These are phyloP conservation scores for Myxozyma lipomycoides DNA, from an alignment of 805 yeast species.

Conservation along the genomic window DNA sequence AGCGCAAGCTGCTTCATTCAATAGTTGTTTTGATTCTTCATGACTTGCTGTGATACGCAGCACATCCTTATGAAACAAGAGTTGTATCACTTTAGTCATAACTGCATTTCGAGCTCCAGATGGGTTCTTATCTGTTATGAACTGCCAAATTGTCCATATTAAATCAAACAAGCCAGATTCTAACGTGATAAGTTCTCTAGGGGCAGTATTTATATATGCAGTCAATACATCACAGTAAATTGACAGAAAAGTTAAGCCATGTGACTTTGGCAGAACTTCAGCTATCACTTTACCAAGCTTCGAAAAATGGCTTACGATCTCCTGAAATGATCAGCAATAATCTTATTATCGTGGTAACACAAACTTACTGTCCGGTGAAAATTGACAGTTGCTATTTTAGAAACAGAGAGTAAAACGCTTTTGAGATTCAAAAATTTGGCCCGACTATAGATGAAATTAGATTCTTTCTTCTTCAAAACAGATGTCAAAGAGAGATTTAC, in stretches of 20 bases:
- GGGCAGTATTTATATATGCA: slow-evolving; percentile 3
- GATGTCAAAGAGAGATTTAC: no score
- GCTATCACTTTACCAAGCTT: not conserved
- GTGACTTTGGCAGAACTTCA: slow-evolving; percentile 1
- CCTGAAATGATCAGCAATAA: not conserved
- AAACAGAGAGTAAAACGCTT: not conserved
- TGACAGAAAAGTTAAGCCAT: slow-evolving; percentile 1
- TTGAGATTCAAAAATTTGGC: not conserved
- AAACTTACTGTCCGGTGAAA: not conserved
- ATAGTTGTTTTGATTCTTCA: not conserved
- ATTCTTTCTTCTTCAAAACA: no score
- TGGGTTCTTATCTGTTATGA: not conserved
- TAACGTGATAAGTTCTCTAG: not conserved
- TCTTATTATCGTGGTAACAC: no score
- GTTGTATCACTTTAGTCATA: slow-evolving; percentile 1
- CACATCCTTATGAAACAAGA: slow-evolving; percentile 8
- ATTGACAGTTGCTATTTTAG: not conserved
- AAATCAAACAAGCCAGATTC: slow-evolving; percentile 3
- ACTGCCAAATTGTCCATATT: slow-evolving; percentile 4
- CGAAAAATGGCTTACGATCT: not conserved
- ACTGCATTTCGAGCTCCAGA: slow-evolving; percentile 10
- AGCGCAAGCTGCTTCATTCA: slow-evolving; percentile 4
- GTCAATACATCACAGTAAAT: not conserved
- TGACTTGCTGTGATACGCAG: not conserved
- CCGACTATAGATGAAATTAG: not conserved